Evolutionary conservation across 2,329 filamentous ascomycete species (phyloP).

Genomic region (Stemphylium beticola): DNA sequence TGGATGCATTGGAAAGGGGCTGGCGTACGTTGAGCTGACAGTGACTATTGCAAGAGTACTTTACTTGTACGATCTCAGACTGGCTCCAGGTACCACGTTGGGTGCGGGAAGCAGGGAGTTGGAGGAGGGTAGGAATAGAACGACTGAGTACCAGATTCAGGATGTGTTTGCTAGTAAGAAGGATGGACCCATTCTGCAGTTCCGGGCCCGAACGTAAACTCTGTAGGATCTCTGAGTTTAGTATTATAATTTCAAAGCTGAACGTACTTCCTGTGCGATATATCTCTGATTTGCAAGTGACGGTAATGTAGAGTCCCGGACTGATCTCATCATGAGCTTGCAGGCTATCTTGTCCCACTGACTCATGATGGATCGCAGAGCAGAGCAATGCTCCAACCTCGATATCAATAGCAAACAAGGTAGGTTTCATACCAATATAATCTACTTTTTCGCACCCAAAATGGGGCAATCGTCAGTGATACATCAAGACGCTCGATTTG

Average conservation of each 20-base stretch:
- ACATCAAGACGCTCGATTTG: neutral
- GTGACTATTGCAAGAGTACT: conserved; percentile 67
- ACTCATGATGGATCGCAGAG: too few relatives aligned
- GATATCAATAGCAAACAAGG: too few relatives aligned
- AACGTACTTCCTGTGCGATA: too few relatives aligned
- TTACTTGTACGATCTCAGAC: conserved; percentile 64
- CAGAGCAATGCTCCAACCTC: too few relatives aligned
- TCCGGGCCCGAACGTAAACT: conserved; percentile 30
- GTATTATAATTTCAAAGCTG: neutral
- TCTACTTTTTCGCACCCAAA: too few relatives aligned
- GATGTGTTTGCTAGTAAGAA: conserved; percentile 78
- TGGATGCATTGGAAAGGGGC: conserved; percentile 74
- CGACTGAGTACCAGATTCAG: conserved; percentile 69
- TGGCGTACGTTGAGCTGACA: conserved; percentile 72
- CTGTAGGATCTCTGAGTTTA: neutral
- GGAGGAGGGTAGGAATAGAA: conserved; percentile 41
- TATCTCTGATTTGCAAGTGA: neutral
- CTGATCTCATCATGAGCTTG: too few relatives aligned
- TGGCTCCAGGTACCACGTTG: conserved; percentile 41
- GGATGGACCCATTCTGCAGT: conserved; percentile 71
- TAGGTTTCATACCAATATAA: too few relatives aligned
- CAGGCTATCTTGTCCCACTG: too few relatives aligned
- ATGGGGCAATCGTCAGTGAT: too few relatives aligned
- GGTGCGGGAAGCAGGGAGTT: conserved; percentile 41
- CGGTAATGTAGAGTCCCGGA: neutral